Evolutionary conservation across 768 basidiomycete genomes (phyloP).

Genomic region (Mycena belliarum): DNA sequence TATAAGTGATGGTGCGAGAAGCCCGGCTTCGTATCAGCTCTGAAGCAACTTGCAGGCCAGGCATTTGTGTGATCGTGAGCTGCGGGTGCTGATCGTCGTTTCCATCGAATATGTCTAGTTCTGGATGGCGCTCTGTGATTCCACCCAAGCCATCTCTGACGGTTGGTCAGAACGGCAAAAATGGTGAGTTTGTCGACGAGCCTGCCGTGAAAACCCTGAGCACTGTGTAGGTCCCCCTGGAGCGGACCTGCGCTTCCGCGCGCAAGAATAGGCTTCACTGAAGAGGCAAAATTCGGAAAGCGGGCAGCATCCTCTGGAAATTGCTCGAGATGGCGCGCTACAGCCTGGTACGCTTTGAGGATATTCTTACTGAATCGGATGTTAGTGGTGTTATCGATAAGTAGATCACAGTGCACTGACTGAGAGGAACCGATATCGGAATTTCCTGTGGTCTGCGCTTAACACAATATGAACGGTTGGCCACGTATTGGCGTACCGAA

Average conservation of each 20-base stretch:
- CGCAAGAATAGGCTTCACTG: slow-evolving; percentile 60
- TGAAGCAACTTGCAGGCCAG: slow-evolving; percentile 56
- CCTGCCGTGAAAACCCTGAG: slow-evolving; percentile 87
- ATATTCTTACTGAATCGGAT: slow-evolving; percentile 58
- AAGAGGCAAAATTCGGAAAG: slow-evolving; percentile 62
- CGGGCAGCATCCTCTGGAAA: slow-evolving; percentile 53
- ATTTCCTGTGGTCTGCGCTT: slow-evolving; percentile 52
- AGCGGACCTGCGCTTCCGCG: slow-evolving; percentile 68
- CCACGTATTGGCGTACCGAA: slow-evolving; percentile 43
- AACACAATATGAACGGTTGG: no score
- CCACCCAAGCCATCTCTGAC: slow-evolving; percentile 68
- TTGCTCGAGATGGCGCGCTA: slow-evolving; percentile 57
- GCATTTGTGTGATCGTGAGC: slow-evolving; percentile 44
- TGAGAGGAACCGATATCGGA: slow-evolving; percentile 62
- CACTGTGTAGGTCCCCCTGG: slow-evolving; percentile 69
- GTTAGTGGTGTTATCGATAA: slow-evolving; percentile 1
- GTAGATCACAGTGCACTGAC: slow-evolving; percentile 40
- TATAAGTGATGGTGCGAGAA: slow-evolving; percentile 61
- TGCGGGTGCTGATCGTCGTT: slow-evolving; percentile 37
- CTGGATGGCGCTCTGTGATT: slow-evolving; percentile 65
- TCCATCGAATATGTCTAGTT: slow-evolving; percentile 46
- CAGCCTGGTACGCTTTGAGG: slow-evolving; percentile 70
- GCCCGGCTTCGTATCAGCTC: slow-evolving; percentile 55
- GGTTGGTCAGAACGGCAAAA: not conserved
- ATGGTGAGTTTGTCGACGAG: slow-evolving; percentile 27